These are phyloP conservation scores for Oryza australiensis DNA, from an alignment of 176 grass and related monocot genomes.

Conservation along the genomic window DNA sequence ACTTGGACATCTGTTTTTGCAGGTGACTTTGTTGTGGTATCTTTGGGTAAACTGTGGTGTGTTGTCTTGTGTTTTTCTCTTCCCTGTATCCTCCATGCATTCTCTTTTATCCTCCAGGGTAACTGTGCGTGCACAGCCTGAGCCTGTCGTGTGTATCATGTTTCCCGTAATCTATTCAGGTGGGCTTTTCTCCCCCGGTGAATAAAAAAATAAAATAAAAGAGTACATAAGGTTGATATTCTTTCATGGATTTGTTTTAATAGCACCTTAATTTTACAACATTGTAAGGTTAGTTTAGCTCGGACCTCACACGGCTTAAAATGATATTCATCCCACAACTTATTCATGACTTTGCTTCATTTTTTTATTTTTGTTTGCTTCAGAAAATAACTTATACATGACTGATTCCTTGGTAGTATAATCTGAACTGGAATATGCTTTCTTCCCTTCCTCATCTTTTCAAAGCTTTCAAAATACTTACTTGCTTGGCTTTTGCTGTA, in stretches of 20 bases:
- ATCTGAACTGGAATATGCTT: constrained; percentile 29
- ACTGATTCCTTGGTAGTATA: background rate
- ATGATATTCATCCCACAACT: constrained; percentile 16
- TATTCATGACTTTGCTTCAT: background rate
- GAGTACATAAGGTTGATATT: background rate
- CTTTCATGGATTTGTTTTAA: background rate
- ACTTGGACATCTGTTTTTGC: no score
- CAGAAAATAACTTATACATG: background rate
- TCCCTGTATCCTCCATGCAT: no score
- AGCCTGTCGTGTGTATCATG: no score
- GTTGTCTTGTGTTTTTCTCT: no score
- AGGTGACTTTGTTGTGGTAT: no score
- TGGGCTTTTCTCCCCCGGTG: no score
- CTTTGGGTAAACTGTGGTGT: no score
- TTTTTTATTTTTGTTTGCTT: no score
- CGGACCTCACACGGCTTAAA: background rate
- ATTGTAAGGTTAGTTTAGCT: background rate
- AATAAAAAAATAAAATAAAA: no score
- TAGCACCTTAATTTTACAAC: background rate
- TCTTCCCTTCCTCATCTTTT: background rate
- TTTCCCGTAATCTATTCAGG: no score
- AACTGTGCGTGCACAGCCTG: no score
- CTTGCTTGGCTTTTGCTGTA: background rate
- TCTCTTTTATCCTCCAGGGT: no score
- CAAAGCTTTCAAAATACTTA: background rate